Evolutionary conservation across 208 protist genomes (phyloP).

Genomic region (Trypanosoma scelopori): DNA sequence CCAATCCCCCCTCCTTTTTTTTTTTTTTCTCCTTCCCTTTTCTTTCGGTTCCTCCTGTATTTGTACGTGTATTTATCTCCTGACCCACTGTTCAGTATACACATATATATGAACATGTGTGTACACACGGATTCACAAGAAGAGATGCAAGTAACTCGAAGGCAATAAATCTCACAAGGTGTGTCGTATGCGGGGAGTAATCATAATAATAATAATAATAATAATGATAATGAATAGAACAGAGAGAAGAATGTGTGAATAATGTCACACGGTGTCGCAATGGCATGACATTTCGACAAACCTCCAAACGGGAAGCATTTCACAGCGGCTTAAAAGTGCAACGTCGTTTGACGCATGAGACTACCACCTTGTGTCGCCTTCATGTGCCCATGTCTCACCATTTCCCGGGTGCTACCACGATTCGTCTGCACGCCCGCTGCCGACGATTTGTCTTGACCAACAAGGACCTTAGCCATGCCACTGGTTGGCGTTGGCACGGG

Average conservation of each 20-base stretch:
- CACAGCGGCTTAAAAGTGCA: conserved; percentile 2
- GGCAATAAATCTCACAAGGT: no score
- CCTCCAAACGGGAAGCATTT: background rate
- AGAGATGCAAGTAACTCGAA: no score
- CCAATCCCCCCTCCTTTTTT: background rate
- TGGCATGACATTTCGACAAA: background rate
- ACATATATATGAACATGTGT: no score
- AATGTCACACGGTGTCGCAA: background rate
- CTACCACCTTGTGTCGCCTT: background rate
- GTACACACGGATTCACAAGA: background rate
- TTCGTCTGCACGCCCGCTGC: background rate
- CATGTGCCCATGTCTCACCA: background rate
- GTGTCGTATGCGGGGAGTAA: no score
- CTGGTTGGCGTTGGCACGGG: conserved; percentile 11
- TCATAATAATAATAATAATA: no score
- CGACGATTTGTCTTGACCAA: background rate
- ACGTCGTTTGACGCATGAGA: conserved; percentile 5
- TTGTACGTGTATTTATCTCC: conserved; percentile 1
- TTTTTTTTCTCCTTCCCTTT: background rate
- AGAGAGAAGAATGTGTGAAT: conserved; percentile 8
- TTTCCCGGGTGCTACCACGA: background rate
- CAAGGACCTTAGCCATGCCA: background rate
- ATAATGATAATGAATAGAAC: conserved; percentile 19
- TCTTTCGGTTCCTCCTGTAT: background rate
- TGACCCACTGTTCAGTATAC: background rate